phyloP scores from a whole-genome alignment of 148 eudicot genomes.

The Amaranthus palmeri region DNA sequence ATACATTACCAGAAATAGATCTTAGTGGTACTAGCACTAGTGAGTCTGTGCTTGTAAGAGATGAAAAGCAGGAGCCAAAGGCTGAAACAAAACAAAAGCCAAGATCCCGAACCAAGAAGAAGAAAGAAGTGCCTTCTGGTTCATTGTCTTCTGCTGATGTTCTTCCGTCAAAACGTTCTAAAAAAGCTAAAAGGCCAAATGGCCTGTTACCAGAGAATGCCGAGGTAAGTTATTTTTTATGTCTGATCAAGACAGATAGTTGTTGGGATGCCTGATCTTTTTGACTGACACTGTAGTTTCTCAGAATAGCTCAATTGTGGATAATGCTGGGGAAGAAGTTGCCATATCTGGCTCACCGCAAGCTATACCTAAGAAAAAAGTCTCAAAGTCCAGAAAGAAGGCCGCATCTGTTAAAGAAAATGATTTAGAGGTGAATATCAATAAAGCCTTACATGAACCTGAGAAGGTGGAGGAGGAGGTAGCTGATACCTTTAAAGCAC shows the following conservation, averaged over 20 bases:
- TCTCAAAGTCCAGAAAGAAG: conserved; percentile 31
- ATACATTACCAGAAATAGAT: conserved; percentile 16
- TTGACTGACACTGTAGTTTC: conserved; percentile 35
- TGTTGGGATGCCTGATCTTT: conserved; percentile 17
- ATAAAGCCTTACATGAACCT: conserved; percentile 24
- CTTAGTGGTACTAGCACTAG: conserved; percentile 26
- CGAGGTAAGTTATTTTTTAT: conserved; percentile 43
- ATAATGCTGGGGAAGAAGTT: conserved; percentile 27
- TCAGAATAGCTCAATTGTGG: conserved; percentile 42
- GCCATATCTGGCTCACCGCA: conserved; percentile 28
- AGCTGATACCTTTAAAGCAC: conserved; percentile 24
- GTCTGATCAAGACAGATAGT: conserved; percentile 1
- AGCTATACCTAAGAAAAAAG: conserved; percentile 34
- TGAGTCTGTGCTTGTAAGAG: conserved; percentile 21
- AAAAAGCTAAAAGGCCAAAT: conserved; percentile 19
- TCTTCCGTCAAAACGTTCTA: conserved; percentile 25
- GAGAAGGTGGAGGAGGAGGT: conserved; percentile 20
- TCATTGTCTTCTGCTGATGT: conserved; percentile 33
- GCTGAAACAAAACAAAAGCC: conserved; percentile 36
- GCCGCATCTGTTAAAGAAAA: conserved; percentile 30
- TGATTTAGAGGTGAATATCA: conserved; percentile 24
- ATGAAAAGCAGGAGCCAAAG: conserved; percentile 10
- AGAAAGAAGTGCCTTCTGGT: conserved; percentile 36
- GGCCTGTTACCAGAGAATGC: conserved; percentile 20
- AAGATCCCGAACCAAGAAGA: conserved; percentile 48